Evolutionary conservation across 371 early-diverging fungal genomes (phyloP).

Genomic region (Aphelidium insulamus): DNA sequence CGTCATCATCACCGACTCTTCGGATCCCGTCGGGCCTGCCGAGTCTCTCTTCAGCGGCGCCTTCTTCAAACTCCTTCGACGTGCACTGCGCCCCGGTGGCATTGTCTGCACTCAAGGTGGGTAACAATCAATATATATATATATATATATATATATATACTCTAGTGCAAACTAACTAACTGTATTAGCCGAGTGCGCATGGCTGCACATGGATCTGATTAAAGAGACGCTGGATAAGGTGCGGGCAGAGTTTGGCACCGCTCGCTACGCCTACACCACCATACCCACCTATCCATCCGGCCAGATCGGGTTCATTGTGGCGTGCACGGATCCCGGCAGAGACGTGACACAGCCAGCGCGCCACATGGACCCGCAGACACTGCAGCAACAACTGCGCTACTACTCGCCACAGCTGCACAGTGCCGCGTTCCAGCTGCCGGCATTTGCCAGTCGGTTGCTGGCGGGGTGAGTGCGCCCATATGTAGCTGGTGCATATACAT

Average conservation of each 20-base stretch:
- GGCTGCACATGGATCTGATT: conserved; percentile 83
- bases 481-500: no score
- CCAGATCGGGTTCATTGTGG: conserved; percentile 83
- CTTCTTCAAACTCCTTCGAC: conserved; percentile 75
- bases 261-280: conserved; percentile 74
- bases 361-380: conserved; percentile 41
- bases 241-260: conserved; percentile 57
- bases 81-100: conserved; percentile 72
- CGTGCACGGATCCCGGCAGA: conserved; percentile 48
- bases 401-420: conserved; percentile 83
- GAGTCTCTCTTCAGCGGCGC: conserved; percentile 72
- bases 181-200: conserved; percentile 76
- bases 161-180: neutral
- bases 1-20: conserved; percentile 95
- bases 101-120: conserved; percentile 81
- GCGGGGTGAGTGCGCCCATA: no score
- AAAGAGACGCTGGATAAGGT: conserved; percentile 54
- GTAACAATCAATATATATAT: neutral
- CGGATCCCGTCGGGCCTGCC: conserved; percentile 91
- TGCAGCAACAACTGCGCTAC: conserved; percentile 61
- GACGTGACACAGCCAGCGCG: conserved; percentile 57
- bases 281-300: conserved; percentile 94
- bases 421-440: conserved; percentile 76
- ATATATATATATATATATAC: no score
- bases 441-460: no score